Evolutionary conservation across 148 eudicot species (phyloP), one percentile per base, ranked within the genome.

Genomic region (Suaeda aralocaspica): DNA sequence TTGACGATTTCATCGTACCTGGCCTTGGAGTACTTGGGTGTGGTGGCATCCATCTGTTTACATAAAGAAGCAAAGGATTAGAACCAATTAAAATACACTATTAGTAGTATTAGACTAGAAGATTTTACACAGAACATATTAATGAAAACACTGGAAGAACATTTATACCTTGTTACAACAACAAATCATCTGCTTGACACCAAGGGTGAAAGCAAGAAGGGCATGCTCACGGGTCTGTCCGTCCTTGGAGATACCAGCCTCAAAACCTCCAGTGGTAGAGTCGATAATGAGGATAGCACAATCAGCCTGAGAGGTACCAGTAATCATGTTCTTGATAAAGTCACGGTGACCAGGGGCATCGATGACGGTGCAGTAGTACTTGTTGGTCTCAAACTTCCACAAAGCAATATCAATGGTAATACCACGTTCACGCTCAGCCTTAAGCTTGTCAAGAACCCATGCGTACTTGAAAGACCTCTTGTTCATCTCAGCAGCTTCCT

Each of bases 401-500:
- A 49, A 49, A 22, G 53, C 53, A 49, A 49, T 49, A 49, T 49
- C 53, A 60, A 74, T 55, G 57, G 26, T 52, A 11, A 55, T 24
- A 55, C 83, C 85, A 76, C 83, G 80, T 52, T 79, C 83, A 74
- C 79, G 81, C 76, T 79, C 83, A 7, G 85, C 82, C 83, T 82
- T 82, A 14, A 83, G 79, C 75, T 80, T 83, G 81, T 84, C 87
- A 50, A 84, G 84, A n/a, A 84, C 87, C 87, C 87, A 84, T 1
- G 87, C 87, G 34, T 81, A 84, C 82, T 84, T 78, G 73, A 84
- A 84, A 29, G 87, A 84, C 74, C 87, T 81, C 79, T 84, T 84
- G 84, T 84, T 84, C 87, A 84, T 81, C 84, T 84, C 87, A 81
- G 84, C 87, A 70, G 82, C 84, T 64, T 84, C 87, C 78, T 84